Base-by-base conservation (phyloP, 139 green algal species). In the Chlorella sp. region DNA sequence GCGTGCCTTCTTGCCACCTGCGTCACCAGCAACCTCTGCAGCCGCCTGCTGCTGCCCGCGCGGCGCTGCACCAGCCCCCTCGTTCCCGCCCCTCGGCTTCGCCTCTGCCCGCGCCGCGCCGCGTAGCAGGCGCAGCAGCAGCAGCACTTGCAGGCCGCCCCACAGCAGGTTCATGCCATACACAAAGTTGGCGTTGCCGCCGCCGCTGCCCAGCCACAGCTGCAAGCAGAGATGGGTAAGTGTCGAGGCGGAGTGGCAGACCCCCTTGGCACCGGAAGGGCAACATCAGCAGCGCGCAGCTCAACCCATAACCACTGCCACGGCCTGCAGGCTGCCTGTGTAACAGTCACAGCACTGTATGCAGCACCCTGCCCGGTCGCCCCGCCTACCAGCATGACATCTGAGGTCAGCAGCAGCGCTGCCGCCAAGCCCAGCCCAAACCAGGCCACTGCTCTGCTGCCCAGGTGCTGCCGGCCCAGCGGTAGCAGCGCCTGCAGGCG, bases 161-260 rank as follows among this genome's bases (percentile, higher is more conserved):
- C 84, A 88, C 34, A 71, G 32, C 56, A 88, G 69, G 44, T 85
- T 88, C 74, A 80, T 80, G n/a, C 84, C 84, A 20, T 81, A 88
- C n/a, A 88, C 23, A 26, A 88, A 88, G 84, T 88, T 88, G 17
- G 84, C 84, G 23, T 88, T 88, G 38, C 63, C 84, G 21, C 60
- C 65, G 56, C 63, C 20, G 56, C 63, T n/a, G 32, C n/a, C 76
- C 56, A 84, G 65, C 84, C 84, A 88, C 6, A 88, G 78, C 81
- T 86, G 63, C 60, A 78, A 0, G 39, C 11, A 41, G 76, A 13
- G 57, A 11, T 0, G 5, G 20, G 32, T 38, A 51, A n/a, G n/a
- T n/a, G n/a, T n/a, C n/a, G n/a, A n/a, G n/a, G n/a, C n/a, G n/a
- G n/a, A n/a, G n/a, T n/a, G n/a, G n/a, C n/a, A n/a, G n/a, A n/a